A percentile compares a stretch with the other conserved stretches of the same genome.
Conservation (phyloP, 177 flowering plant genomes). For the Tripterygium wilfordii region DNA sequence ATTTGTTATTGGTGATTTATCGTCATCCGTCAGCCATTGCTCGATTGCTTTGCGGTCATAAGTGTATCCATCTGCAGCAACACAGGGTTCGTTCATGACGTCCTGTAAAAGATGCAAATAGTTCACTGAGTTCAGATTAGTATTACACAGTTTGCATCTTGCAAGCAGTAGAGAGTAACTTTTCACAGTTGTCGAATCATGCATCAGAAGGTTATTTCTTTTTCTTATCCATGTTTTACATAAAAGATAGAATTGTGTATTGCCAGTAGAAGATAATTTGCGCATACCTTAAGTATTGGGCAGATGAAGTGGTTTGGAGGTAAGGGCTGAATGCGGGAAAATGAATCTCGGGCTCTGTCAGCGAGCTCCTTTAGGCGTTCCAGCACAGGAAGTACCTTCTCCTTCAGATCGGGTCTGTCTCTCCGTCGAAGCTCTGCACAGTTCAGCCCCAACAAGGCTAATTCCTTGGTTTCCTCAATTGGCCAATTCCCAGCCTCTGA, state of each 20-base stretch:
- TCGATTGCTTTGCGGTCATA: slow-evolving; percentile 78
- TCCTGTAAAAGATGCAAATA: slow-evolving; percentile 38
- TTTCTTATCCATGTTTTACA: too few relatives aligned
- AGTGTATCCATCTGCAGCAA: slow-evolving; percentile 88
- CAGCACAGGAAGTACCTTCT: slow-evolving; percentile 54
- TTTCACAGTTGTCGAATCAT: too few relatives aligned
- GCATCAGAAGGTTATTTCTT: too few relatives aligned
- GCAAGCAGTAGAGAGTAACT: background rate
- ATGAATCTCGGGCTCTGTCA: slow-evolving; percentile 24
- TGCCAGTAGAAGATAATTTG: background rate
- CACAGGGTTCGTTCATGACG: slow-evolving; percentile 77
- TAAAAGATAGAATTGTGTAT: too few relatives aligned
- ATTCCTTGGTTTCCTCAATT: slow-evolving; percentile 49
- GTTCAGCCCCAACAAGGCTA: slow-evolving; percentile 53
- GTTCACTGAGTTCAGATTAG: background rate
- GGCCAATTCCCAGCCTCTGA: slow-evolving; percentile 75
- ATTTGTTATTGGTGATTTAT: slow-evolving; percentile 73
- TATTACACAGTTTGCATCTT: background rate
- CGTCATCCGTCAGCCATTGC: slow-evolving; percentile 55
- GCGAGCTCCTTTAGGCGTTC: slow-evolving; percentile 56
- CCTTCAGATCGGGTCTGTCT: slow-evolving; percentile 72
- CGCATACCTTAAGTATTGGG: slow-evolving; percentile 68
- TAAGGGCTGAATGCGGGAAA: slow-evolving; percentile 7
- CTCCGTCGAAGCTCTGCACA: slow-evolving; percentile 60
- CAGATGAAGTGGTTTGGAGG: slow-evolving; percentile 75